phyloP scores from a whole-genome alignment of 352 stramenopile species.

The Globisporangium viniferum region DNA sequence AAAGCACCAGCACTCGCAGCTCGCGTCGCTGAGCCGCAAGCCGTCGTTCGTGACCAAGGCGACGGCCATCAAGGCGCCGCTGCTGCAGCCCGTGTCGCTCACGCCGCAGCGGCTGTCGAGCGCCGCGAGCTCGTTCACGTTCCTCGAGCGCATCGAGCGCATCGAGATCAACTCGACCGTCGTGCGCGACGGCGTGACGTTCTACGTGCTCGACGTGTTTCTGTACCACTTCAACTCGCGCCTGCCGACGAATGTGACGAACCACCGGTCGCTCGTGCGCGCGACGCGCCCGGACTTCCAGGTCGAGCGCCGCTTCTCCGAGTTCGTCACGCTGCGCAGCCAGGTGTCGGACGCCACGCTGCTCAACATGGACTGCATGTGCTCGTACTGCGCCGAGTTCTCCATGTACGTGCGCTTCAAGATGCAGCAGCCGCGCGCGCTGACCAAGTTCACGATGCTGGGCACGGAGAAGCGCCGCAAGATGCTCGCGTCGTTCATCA shows the following conservation, averaged over 20 bases:
- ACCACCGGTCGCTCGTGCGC: not conserved
- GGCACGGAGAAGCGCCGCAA: conserved; percentile 39
- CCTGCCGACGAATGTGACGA: not conserved
- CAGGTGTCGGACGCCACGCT: not conserved
- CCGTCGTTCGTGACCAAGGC: conserved; percentile 4
- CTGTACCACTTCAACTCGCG: conserved; percentile 12
- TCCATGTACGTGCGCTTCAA: conserved; percentile 26
- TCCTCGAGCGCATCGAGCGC: conserved; percentile 8
- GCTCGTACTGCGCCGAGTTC: conserved; percentile 7
- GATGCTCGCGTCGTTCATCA: conserved; percentile 46
- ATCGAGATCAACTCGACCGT: conserved; percentile 16
- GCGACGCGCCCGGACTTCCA: conserved; percentile 5
- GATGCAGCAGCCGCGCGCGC: conserved; percentile 39
- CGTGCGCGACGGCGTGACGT: conserved; percentile 12
- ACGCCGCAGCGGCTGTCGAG: not conserved
- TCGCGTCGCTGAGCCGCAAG: conserved; percentile 9
- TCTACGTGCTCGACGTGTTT: conserved; percentile 14
- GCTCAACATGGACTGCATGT: not conserved
- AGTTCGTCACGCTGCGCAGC: conserved; percentile 4
- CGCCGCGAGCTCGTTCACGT: not conserved
- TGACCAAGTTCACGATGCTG: conserved; percentile 30
- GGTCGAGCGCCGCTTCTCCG: conserved; percentile 7
- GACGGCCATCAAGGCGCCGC: not conserved
- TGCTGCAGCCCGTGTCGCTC: conserved; percentile 6
- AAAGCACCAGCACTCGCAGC: not conserved